Conservation (phyloP, 1,139 yeast species). For the Geotrichum histeridarum region DNA sequence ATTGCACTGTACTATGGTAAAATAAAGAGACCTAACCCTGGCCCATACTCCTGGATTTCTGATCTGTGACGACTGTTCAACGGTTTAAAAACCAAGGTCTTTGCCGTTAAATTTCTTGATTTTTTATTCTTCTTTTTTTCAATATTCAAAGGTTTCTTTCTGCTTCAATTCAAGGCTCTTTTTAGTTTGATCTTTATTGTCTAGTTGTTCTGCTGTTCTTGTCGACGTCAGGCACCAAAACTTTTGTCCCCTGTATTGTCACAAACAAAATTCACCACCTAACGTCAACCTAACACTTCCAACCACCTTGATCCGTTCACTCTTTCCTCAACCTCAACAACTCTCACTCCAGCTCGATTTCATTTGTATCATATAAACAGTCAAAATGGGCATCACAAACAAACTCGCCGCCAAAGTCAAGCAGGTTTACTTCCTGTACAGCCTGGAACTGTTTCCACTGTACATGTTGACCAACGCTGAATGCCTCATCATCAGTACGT, state of each 20-base stretch:
- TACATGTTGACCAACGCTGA: slow-evolving; percentile 30
- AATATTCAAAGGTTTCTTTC: neutral
- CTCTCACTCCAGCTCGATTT: neutral
- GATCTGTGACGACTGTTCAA: too few relatives aligned
- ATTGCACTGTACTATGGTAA: too few relatives aligned
- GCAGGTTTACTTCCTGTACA: slow-evolving; percentile 21
- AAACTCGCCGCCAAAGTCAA: slow-evolving; percentile 13
- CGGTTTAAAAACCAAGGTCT: too few relatives aligned
- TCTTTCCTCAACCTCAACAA: neutral
- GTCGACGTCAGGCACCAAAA: neutral
- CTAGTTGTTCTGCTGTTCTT: too few relatives aligned
- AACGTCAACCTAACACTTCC: neutral
- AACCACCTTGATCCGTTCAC: neutral
- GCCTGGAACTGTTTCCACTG: slow-evolving; percentile 27
- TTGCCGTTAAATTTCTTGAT: too few relatives aligned
- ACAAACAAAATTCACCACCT: neutral
- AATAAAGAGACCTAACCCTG: too few relatives aligned
- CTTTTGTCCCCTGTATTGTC: neutral
- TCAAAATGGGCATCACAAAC: slow-evolving; percentile 2
- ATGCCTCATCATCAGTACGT: slow-evolving; percentile 26
- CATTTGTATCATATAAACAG: neutral
- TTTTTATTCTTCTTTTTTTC: neutral
- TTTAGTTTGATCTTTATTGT: too few relatives aligned
- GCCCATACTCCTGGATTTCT: too few relatives aligned
- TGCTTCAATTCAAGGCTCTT: too few relatives aligned